Percentiles rank a stretch among this genome's conserved stretches.
Conservation (phyloP, 768 basidiomycete species). For the Goffeauzyma gilvescens region DNA sequence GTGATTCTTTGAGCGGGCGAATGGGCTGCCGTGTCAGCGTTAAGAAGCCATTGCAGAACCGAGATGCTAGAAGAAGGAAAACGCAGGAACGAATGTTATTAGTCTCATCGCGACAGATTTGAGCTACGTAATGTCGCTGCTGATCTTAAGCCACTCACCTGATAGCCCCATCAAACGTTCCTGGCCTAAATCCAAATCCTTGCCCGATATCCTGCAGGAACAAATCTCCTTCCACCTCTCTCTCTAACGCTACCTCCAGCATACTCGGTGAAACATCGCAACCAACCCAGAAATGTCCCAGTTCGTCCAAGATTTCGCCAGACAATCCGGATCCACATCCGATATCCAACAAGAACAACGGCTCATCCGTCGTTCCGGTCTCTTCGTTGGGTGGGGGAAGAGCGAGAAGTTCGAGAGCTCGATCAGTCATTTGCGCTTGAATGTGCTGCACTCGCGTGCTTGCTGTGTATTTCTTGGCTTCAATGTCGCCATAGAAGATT, state of each 20-base stretch:
- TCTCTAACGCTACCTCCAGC: constrained; percentile 90
- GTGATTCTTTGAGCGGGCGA: constrained; percentile 38
- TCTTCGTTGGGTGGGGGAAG: no score
- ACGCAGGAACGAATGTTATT: no score
- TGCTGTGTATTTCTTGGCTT: constrained; percentile 90
- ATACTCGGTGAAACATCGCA: constrained; percentile 91
- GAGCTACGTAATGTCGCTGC: no score
- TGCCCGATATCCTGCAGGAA: constrained; percentile 97
- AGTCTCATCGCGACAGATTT: no score
- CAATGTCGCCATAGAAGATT: constrained; percentile 88
- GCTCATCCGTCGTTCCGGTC: constrained; percentile 52
- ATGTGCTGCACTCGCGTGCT: constrained; percentile 92
- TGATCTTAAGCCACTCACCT: constrained; percentile 39
- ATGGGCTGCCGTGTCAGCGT: constrained; percentile 68
- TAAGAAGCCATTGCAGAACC: constrained; percentile 95
- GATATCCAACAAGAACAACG: constrained; percentile 78
- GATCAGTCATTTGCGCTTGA: constrained; percentile 91
- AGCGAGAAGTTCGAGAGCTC: constrained; percentile 76
- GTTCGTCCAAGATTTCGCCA: constrained; percentile 87
- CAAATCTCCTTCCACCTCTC: constrained; percentile 87
- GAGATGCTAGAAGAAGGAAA: constrained; percentile 48
- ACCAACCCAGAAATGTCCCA: constrained; percentile 81
- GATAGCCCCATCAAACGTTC: constrained; percentile 93
- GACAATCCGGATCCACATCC: constrained; percentile 94
- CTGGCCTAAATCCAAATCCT: constrained; percentile 89